These are phyloP conservation scores for Globisporangium emineosum DNA, from an alignment of 352 stramenopile genomes.

Conservation along the genomic window DNA sequence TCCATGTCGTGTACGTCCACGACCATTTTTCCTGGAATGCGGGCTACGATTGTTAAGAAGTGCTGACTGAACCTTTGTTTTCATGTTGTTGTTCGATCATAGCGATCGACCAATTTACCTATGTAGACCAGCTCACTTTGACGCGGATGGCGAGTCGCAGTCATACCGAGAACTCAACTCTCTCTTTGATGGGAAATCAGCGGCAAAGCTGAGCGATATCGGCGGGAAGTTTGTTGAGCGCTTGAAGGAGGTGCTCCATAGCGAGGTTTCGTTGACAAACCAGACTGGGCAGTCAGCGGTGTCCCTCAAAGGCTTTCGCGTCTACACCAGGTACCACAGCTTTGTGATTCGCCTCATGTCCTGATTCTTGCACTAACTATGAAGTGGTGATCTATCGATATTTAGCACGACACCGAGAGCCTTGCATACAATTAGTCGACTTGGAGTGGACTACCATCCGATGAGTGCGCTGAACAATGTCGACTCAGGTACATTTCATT, in stretches of 20 bases:
- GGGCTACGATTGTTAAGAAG: background rate
- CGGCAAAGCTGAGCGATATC: conserved; percentile 18
- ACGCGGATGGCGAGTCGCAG: conserved; percentile 27
- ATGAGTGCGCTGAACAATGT: conserved; percentile 45
- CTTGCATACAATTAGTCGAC: conserved; percentile 35
- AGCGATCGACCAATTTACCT: conserved; percentile 41
- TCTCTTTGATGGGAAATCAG: conserved; percentile 10
- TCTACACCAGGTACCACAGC: conserved; percentile 35
- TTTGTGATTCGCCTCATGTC: background rate
- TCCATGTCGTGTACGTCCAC: conserved; percentile 37
- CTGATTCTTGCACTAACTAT: background rate
- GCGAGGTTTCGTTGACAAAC: conserved; percentile 9
- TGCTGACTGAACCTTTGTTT: background rate
- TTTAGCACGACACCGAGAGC: conserved; percentile 32
- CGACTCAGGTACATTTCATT: conserved; percentile 36
- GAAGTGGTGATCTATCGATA: background rate
- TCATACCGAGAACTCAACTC: conserved; percentile 19
- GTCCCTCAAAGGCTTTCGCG: conserved; percentile 24
- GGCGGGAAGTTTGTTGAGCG: conserved; percentile 25
- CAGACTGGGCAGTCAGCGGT: background rate
- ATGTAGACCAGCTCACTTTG: conserved; percentile 34
- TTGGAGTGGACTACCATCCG: conserved; percentile 37
- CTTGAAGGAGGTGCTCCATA: conserved; percentile 26
- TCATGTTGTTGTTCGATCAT: background rate
- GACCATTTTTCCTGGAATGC: background rate